Conservation (phyloP, 148 eudicot genomes). For the Fagopyrum homotropicum region DNA sequence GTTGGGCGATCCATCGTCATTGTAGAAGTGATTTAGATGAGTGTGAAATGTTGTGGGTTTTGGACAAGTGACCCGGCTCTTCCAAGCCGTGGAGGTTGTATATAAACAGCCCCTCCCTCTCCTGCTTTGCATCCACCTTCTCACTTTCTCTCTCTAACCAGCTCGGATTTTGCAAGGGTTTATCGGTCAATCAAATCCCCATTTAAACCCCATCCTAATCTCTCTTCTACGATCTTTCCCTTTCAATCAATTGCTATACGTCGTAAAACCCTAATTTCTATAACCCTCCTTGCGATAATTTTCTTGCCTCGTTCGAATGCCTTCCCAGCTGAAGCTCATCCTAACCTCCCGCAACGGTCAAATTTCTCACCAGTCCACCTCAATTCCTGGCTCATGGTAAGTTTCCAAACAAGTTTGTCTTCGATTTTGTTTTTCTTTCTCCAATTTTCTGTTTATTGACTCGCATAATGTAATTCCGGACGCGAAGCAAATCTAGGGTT, state of each 20-base stretch:
- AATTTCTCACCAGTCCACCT: not conserved
- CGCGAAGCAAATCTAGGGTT: constrained; percentile 10
- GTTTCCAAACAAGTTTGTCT: not conserved
- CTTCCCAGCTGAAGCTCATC: constrained; percentile 2
- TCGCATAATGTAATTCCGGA: not conserved
- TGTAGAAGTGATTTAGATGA: not conserved
- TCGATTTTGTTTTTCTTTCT: not conserved
- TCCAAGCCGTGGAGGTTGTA: not conserved
- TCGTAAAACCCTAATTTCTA: not conserved
- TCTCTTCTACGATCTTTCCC: not conserved
- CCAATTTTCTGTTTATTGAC: constrained; percentile 2
- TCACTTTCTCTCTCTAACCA: not conserved
- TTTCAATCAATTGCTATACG: not conserved
- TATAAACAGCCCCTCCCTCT: not conserved
- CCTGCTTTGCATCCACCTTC: not conserved
- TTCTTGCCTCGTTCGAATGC: not conserved
- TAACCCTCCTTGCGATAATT: not conserved
- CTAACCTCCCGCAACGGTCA: constrained; percentile 2
- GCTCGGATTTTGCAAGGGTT: not conserved
- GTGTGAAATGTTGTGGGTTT: not conserved
- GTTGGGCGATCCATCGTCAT: not conserved
- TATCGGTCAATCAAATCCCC: constrained; percentile 3
- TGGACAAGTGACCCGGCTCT: constrained; percentile 3
- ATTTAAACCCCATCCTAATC: not conserved
- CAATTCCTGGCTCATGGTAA: not conserved